Percentiles rank a stretch among this genome's conserved stretches.
phyloP scores from a whole-genome alignment of 495 filamentous ascomycete species.

The Tuber aestivum region DNA sequence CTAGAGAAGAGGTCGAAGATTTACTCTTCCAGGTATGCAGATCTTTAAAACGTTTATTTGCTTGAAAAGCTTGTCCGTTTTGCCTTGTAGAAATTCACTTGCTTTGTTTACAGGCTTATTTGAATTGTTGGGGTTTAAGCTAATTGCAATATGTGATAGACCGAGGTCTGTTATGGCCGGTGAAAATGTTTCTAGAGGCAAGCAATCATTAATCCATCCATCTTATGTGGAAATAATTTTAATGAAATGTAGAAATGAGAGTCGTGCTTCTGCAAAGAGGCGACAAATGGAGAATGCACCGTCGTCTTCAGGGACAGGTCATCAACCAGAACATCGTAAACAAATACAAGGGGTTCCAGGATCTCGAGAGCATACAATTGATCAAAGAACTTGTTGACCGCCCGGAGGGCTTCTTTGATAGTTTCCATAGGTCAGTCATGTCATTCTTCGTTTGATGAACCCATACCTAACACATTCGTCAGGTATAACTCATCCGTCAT shows the following conservation, averaged over 20 bases:
- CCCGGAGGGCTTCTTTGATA: neutral
- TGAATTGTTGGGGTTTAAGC: neutral
- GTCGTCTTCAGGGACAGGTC: constrained; percentile 2
- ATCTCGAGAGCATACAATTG: neutral
- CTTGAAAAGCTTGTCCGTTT: neutral
- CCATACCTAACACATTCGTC: neutral
- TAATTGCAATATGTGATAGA: neutral
- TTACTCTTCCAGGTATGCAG: neutral
- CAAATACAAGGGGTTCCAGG: constrained; percentile 4
- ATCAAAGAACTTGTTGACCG: neutral
- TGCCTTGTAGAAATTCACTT: neutral
- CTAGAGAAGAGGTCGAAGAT: constrained; percentile 3
- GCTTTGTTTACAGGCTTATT: neutral
- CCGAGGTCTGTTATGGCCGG: neutral
- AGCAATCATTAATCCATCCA: neutral
- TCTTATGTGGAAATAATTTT: neutral
- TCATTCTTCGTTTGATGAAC: neutral
- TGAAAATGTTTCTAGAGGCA: constrained; percentile 3
- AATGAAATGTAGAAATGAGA: neutral
- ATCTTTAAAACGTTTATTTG: neutral
- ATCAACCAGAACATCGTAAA: neutral
- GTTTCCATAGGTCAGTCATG: neutral
- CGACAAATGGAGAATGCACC: neutral
- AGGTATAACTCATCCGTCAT: constrained; percentile 1
- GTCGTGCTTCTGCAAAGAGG: neutral